Conservation (phyloP, 352 stramenopile species). For the Blastocystis sp. region DNA sequence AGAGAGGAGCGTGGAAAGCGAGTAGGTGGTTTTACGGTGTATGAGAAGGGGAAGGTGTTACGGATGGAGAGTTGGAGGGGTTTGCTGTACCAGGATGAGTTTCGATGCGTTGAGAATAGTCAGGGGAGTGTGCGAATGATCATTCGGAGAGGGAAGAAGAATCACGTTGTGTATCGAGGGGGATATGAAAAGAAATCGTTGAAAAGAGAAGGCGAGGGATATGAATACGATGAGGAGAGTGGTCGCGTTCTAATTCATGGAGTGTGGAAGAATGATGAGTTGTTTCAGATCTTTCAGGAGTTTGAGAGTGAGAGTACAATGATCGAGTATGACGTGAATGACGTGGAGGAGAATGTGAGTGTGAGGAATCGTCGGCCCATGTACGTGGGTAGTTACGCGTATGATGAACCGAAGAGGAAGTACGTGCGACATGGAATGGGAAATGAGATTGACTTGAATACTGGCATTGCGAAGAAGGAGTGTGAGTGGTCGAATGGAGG, state of each 20-base stretch:
- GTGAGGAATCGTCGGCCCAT: background rate
- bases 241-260: background rate
- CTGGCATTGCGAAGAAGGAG: background rate
- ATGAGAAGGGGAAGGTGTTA: conserved; percentile 27
- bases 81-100: background rate
- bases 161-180: conserved; percentile 15
- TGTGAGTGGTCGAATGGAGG: conserved; percentile 4
- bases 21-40: background rate
- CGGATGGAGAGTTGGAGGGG: background rate
- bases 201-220: background rate
- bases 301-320: background rate
- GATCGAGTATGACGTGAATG: background rate
- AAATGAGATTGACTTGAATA: background rate
- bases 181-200: background rate
- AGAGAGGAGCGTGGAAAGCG: background rate
- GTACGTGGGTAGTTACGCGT: conserved; percentile 14
- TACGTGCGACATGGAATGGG: conserved; percentile 10
- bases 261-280: conserved; percentile 22
- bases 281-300: background rate
- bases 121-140: background rate
- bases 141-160: background rate
- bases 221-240: background rate
- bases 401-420: background rate
- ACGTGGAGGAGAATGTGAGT: background rate
- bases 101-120: conserved; percentile 15